A percentile compares a stretch with the other conserved stretches of the same genome.
Evolutionary conservation across 169 alveolate genomes (phyloP).

Genomic region (Plasmodium billcollinsi): DNA sequence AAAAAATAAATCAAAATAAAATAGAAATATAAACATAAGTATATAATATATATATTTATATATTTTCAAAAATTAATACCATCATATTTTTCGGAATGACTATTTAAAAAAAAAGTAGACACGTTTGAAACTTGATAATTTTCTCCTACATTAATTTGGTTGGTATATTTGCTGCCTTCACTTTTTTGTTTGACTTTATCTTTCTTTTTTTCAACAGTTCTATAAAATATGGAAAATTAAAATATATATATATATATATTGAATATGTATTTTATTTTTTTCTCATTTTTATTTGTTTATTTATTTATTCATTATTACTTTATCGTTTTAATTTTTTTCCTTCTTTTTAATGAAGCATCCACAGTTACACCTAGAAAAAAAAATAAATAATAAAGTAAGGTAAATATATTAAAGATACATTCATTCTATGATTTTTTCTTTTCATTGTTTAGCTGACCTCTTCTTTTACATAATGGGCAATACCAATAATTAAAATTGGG

Average conservation of each 20-base stretch:
- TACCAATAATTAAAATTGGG: conserved; percentile 44
- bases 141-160: conserved; percentile 86
- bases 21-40: neutral
- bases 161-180: conserved; percentile 84
- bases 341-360: conserved; percentile 27
- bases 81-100: conserved; percentile 76
- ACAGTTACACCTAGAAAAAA: conserved; percentile 27
- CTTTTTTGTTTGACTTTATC: conserved; percentile 84
- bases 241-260: conserved; percentile 2
- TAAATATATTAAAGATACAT: no score
- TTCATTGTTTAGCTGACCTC: neutral
- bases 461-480: conserved; percentile 53
- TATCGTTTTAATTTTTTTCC: conserved; percentile 38
- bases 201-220: conserved; percentile 41
- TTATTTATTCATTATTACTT: no score
- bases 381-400: neutral
- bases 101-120: conserved; percentile 89
- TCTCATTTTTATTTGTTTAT: neutral
- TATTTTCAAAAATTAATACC: conserved; percentile 19
- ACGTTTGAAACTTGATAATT: conserved; percentile 90
- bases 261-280: neutral
- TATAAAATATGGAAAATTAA: neutral
- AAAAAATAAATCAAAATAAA: neutral
- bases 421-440: no score
- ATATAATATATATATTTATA: conserved; percentile 9